Conservation (phyloP, 176 grass and related monocot genomes). For the Chrysopogon serrulatus region DNA sequence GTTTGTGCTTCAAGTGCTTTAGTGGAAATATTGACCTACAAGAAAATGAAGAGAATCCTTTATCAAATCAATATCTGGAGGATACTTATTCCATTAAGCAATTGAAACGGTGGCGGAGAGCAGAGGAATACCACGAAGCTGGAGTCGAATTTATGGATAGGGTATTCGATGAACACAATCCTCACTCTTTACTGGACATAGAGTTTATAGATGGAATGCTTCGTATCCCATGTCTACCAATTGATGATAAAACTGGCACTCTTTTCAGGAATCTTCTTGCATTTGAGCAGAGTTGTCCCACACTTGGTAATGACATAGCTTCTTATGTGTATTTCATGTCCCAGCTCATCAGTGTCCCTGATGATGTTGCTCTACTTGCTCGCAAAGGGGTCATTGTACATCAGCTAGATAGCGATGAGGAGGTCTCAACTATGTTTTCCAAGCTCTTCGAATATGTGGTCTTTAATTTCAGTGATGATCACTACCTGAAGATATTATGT, state of each 20-base stretch:
- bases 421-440: neutral
- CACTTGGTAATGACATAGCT: neutral
- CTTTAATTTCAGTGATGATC: neutral
- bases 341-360: neutral
- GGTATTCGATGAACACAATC: neutral
- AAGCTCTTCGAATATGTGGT: neutral
- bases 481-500: neutral
- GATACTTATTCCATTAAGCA: neutral
- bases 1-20: neutral
- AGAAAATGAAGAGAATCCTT: neutral
- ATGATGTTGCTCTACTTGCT: constrained; percentile 13
- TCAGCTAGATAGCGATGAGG: constrained; percentile 8
- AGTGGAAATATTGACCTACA: neutral
- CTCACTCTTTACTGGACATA: constrained; percentile 5
- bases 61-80: fast-evolving
- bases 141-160: neutral
- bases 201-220: neutral
- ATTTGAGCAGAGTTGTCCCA: constrained; percentile 6
- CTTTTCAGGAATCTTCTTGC: constrained; percentile 3
- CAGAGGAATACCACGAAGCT: constrained; percentile 8
- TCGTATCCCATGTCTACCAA: constrained; percentile 11
- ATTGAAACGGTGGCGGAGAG: constrained; percentile 7
- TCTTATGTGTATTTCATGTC: constrained; percentile 13
- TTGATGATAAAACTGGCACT: neutral
- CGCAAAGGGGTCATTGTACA: constrained; percentile 17